Evolutionary conservation across 805 yeast species (phyloP).

Genomic region (Torulaspora gathmanii): DNA sequence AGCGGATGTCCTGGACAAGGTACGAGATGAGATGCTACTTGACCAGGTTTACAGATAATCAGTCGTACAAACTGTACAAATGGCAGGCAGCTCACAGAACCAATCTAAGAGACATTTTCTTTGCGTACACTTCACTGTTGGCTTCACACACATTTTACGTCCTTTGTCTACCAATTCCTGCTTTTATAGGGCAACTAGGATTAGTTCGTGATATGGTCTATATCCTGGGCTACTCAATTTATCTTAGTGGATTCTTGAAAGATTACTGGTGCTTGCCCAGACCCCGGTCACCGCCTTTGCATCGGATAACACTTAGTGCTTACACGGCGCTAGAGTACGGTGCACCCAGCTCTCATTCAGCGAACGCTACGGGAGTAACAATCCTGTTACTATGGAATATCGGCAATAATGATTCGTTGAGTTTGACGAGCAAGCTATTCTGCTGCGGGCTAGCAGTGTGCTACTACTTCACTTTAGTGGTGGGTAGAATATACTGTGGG

Average conservation of each 20-base stretch:
- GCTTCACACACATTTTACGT: conserved; percentile 95
- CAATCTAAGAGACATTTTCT: conserved; percentile 60
- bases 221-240: conserved; percentile 57
- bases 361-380: conserved; percentile 84
- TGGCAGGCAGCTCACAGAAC: conserved; percentile 53
- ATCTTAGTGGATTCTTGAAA: conserved; percentile 66
- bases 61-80: conserved; percentile 53
- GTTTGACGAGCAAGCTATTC: conserved; percentile 6
- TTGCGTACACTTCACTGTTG: conserved; percentile 81
- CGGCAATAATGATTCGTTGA: conserved; percentile 4
- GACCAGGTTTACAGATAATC: conserved; percentile 55
- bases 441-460: conserved; percentile 26
- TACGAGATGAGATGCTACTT: conserved; percentile 50
- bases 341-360: conserved; percentile 90
- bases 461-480: conserved; percentile 60
- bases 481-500: conserved; percentile 90
- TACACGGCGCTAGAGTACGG: conserved; percentile 93
- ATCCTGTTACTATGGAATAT: conserved; percentile 41
- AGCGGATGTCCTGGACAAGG: conserved; percentile 51
- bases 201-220: conserved; percentile 65
- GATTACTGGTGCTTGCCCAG: conserved; percentile 88
- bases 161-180: conserved; percentile 75
- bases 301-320: conserved; percentile 83
- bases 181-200: conserved; percentile 67
- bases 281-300: conserved; percentile 87